These are phyloP conservation scores for Phaffia rhodozyma DNA, from an alignment of 1,284 basidiomycete species.

Conservation along the genomic window DNA sequence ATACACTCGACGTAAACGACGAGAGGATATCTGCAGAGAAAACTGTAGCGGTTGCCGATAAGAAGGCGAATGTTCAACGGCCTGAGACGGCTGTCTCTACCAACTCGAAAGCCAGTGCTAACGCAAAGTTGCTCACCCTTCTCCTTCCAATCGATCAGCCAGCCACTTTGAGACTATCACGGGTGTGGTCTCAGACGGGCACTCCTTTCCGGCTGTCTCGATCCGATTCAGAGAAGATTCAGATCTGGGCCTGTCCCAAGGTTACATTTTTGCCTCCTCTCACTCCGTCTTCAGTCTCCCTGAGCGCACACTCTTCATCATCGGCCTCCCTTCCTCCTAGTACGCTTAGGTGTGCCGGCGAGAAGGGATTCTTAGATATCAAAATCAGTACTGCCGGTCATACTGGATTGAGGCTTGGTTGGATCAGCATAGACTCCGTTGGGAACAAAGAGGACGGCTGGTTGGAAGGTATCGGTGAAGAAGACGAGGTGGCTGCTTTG, in stretches of 20 bases:
- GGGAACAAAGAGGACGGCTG: neutral
- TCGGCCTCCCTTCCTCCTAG: too few relatives aligned
- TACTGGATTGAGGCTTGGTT: constrained; percentile 8
- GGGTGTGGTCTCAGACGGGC: constrained; percentile 8
- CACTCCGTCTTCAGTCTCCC: neutral
- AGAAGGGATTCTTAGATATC: constrained; percentile 2
- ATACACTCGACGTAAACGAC: neutral
- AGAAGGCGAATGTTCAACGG: neutral
- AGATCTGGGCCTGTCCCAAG: constrained; percentile 11
- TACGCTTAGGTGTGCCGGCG: constrained; percentile 7
- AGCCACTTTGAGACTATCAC: constrained; percentile 9
- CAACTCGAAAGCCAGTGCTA: neutral
- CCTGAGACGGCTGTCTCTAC: neutral
- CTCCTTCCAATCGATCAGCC: constrained; percentile 9
- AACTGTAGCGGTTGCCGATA: neutral
- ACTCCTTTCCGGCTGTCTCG: constrained; percentile 9
- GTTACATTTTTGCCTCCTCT: constrained; percentile 8
- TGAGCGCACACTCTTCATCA: too few relatives aligned
- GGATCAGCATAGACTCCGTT: neutral
- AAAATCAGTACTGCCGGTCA: constrained; percentile 5
- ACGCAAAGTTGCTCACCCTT: constrained; percentile 9
- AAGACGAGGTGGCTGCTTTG: neutral
- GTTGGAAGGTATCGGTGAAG: constrained; percentile 15
- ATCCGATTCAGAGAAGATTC: neutral
- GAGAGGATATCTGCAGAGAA: neutral